A percentile compares a stretch with the other conserved stretches of the same genome.
Evolutionary conservation across 1,139 yeast genomes (phyloP).

Genomic region (Sugiyamaella xylanicola): DNA sequence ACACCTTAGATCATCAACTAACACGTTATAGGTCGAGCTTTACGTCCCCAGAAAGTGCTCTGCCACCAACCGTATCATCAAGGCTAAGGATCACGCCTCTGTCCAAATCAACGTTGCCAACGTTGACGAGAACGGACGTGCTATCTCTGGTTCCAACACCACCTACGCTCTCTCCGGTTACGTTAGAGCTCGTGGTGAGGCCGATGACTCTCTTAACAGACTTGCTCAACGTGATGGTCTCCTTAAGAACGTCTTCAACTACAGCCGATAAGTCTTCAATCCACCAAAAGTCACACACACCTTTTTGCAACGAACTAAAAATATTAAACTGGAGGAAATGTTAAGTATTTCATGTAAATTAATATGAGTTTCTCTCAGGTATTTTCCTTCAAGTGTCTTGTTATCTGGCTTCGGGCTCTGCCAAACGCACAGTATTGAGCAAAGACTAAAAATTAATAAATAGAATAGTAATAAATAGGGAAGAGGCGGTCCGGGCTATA

Average conservation of each 20-base stretch:
- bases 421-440: neutral
- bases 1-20: neutral
- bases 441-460: too few relatives aligned
- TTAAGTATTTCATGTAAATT: constrained; percentile 7
- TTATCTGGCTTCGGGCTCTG: neutral
- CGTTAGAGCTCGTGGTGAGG: constrained; percentile 90
- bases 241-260: constrained; percentile 97
- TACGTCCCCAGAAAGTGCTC: constrained; percentile 99
- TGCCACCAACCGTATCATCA: constrained; percentile 99
- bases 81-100: constrained; percentile 99
- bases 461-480: neutral
- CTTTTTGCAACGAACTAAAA: constrained; percentile 15
- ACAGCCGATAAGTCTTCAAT: constrained; percentile 81
- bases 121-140: constrained; percentile 95
- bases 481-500: too few relatives aligned
- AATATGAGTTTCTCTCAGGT: constrained; percentile 10
- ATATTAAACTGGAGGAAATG: constrained; percentile 12
- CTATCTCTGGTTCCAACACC: constrained; percentile 87
- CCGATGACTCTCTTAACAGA: constrained; percentile 99
- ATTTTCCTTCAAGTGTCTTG: neutral
- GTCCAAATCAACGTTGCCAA: constrained; percentile 89
- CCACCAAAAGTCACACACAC: constrained; percentile 7
- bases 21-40: constrained; percentile 79
- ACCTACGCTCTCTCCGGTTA: constrained; percentile 97
- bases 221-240: constrained; percentile 99